These are phyloP conservation scores for Pleurotus ostreatus DNA, from an alignment of 768 basidiomycete species.

Conservation along the genomic window DNA sequence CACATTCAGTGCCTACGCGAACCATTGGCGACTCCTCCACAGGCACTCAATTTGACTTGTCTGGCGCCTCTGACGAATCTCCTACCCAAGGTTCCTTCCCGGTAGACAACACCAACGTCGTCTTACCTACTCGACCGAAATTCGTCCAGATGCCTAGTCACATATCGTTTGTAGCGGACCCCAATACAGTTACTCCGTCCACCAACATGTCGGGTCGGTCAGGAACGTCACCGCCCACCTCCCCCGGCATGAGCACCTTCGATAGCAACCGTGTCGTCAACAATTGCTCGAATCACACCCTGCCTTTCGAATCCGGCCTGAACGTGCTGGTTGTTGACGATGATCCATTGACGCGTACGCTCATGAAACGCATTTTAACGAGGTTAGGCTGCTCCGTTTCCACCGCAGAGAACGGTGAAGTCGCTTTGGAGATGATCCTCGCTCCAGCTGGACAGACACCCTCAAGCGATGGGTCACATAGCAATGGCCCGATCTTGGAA, in stretches of 20 bases:
- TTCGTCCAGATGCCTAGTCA: slow-evolving; percentile 33
- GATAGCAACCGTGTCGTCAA: slow-evolving; percentile 37
- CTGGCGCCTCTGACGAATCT: not conserved
- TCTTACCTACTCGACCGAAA: slow-evolving; percentile 25
- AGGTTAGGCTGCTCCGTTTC: slow-evolving; percentile 76
- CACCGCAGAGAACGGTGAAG: slow-evolving; percentile 80
- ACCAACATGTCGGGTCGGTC: slow-evolving; percentile 21
- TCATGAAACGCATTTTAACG: slow-evolving; percentile 79
- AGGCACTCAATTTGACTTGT: slow-evolving; percentile 23
- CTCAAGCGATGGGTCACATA: slow-evolving; percentile 31
- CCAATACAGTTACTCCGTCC: slow-evolving; percentile 16
- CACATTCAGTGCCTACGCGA: slow-evolving; percentile 32
- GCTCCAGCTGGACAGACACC: slow-evolving; percentile 36
- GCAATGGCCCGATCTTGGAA: slow-evolving; percentile 34
- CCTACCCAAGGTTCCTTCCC: not conserved
- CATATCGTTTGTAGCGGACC: slow-evolving; percentile 26
- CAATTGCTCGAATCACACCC: slow-evolving; percentile 29
- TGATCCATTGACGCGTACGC: slow-evolving; percentile 70
- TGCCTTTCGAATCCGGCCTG: slow-evolving; percentile 47
- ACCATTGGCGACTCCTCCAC: slow-evolving; percentile 39
- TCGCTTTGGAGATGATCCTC: slow-evolving; percentile 70
- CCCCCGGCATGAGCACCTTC: slow-evolving; percentile 31
- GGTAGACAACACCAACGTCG: not conserved
- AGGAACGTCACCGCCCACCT: slow-evolving; percentile 15
- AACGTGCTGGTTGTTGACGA: slow-evolving; percentile 82